Evolutionary conservation across 352 stramenopile genomes (phyloP), one percentile per base, ranked within the genome.

Genomic region (Phytophthora chlamydospora): DNA sequence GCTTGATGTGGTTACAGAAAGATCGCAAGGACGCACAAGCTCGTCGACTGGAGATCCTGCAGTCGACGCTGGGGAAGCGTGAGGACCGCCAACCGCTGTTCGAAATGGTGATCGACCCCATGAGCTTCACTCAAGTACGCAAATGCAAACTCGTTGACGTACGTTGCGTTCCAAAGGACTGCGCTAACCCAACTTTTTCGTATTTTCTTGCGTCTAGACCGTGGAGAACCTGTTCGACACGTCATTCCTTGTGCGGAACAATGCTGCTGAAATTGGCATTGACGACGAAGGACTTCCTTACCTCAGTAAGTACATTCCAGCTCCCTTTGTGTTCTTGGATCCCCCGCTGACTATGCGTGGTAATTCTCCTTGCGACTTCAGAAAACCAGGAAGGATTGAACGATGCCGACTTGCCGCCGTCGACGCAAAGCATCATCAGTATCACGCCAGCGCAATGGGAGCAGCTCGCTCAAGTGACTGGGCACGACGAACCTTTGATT

Each of bases 211-310:
- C 48, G 27, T 44, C 1, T 44, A 93, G 84, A 94, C 85, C 5
- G 75, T 94, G 16, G 85, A 94, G 62, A 94, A 94, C 46, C 62
- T 94, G 4, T 94, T 94, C 40, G 85, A 94, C 63, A 88, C 84
- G 60, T 92, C 83, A 13, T 94, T 94, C 57, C 68, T 94, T 2
- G 83, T 94, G 33, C 83, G 85, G 21, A 90, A 92, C 46, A 82
- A 71, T 40, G 68, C 73, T 3, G 75, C 85, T 31, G 82, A 90
- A 59, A 85, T 94, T 29, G 78, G 78, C 33, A 59, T 92, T 10
- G 79, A 91, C 52, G 58, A 62, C 2, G 60, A 70, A 12, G 85
- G 81, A 1, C 57, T 90, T 14, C 85, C 85, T 2, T 90, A 88
- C 53, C 68, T 94, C 9, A 66, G 84, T 93, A 68, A 42, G 65